Evolutionary conservation across 2,329 filamentous ascomycete genomes (phyloP), one percentile per base, ranked within the genome.

Genomic region (Taxawa tesnikishii): DNA sequence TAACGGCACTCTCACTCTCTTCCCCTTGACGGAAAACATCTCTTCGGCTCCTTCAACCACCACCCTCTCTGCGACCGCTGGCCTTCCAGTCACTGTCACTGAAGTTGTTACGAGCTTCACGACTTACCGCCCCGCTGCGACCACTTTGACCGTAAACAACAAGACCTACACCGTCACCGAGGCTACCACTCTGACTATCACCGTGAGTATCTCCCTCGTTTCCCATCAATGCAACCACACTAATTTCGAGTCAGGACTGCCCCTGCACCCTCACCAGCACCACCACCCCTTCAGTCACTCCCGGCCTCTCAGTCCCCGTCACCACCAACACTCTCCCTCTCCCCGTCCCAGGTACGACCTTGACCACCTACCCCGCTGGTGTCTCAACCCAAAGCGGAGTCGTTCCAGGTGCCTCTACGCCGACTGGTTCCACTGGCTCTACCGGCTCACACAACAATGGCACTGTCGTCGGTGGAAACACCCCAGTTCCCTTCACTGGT

Each of bases 81-180:
- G n/a, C n/a, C n/a, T n/a, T n/a, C n/a, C n/a, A n/a, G n/a, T n/a
- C n/a, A n/a, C n/a, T n/a, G n/a, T n/a, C n/a, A n/a, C n/a, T n/a
- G n/a, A n/a, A n/a, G n/a, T n/a, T n/a, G 29, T 39, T 18, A 39
- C 37, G 8, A 30, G 33, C 15, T 37, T 25, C 34, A 39, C 37
- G 28, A 39, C 37, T n/a, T 33, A 32, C 27, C 37, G 37, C 16
- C 15, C 10, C 15, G 28, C 14, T 15, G 11, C 28, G 6, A 33
- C 28, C 33, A 33, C 29, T 14, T 19, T 38, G n/a, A 18, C 23
- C 26, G 23, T 29, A 18, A 33, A 34, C 31, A 26, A 33, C 28
- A 26, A 30, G 28, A 28, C 15, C 23, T 39, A 39, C 37, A 39
- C 37, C 31, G 26, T 37, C 31, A 23, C 14, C n/a, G 19, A 23